Percentiles rank a stretch among this genome's conserved stretches.
Conservation (phyloP, 345 rosid genomes). For the Lumnitzera littorea region DNA sequence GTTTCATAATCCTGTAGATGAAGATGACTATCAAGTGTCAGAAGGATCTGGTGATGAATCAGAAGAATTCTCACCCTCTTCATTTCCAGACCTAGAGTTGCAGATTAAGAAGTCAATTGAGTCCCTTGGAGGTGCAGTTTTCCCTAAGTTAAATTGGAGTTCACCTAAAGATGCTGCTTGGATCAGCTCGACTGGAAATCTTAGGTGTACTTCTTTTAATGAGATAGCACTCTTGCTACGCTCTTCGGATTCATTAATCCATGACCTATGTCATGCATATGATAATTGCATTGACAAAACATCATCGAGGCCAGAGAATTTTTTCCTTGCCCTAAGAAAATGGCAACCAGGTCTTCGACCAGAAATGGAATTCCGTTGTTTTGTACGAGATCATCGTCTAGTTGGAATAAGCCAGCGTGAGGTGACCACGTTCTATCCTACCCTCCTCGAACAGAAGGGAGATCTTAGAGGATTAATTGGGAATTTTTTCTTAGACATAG, state of each 20-base stretch:
- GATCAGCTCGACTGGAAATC: conserved; percentile 67
- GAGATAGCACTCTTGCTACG: conserved; percentile 53
- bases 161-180: conserved; percentile 90
- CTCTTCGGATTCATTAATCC: conserved; percentile 70
- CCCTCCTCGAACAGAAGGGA: conserved; percentile 35
- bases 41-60: conserved; percentile 68
- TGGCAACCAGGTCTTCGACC: conserved; percentile 62
- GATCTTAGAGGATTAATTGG: conserved; percentile 25
- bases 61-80: conserved; percentile 23
- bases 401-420: conserved; percentile 74
- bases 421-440: conserved; percentile 64
- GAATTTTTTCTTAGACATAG: conserved; percentile 35
- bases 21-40: conserved; percentile 51
- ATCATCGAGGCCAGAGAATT: conserved; percentile 44
- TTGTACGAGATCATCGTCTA: conserved; percentile 39
- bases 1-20: conserved; percentile 54
- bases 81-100: conserved; percentile 65
- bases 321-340: conserved; percentile 74
- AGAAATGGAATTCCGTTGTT: conserved; percentile 81
- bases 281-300: conserved; percentile 52
- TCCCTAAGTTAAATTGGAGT: conserved; percentile 90
- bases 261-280: conserved; percentile 71
- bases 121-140: conserved; percentile 58
- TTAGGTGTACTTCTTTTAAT: conserved; percentile 52
- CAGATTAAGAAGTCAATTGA: conserved; percentile 54